Conservation (phyloP, 352 stramenopile species). For the Globisporangium nunn region DNA sequence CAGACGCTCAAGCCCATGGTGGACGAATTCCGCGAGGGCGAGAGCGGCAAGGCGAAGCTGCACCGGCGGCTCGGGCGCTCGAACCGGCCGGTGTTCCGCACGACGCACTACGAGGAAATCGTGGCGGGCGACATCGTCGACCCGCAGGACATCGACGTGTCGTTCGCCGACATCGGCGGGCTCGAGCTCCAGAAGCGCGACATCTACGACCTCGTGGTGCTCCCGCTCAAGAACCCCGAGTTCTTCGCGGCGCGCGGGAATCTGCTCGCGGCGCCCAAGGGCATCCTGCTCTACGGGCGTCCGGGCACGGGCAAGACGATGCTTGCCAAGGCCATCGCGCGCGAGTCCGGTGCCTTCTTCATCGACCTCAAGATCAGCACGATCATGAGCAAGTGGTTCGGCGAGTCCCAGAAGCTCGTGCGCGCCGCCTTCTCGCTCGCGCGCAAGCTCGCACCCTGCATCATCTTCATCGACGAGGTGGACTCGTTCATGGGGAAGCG, state of each 20-base stretch:
- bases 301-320: constrained; percentile 89
- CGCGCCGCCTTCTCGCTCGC: constrained; percentile 91
- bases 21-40: constrained; percentile 64
- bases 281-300: constrained; percentile 79
- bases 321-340: constrained; percentile 93
- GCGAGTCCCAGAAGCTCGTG: constrained; percentile 92
- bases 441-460: constrained; percentile 91
- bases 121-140: constrained; percentile 94
- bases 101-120: constrained; percentile 85
- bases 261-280: constrained; percentile 82
- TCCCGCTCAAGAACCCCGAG: constrained; percentile 88
- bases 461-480: constrained; percentile 99
- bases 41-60: constrained; percentile 61
- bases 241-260: constrained; percentile 87
- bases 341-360: constrained; percentile 88
- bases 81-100: constrained; percentile 59
- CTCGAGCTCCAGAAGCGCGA: constrained; percentile 95
- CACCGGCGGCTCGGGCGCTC: constrained; percentile 64
- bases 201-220: constrained; percentile 94
- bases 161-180: constrained; percentile 94
- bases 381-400: constrained; percentile 90
- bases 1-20: constrained; percentile 79
- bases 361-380: constrained; percentile 88
- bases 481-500: constrained; percentile 90
- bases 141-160: constrained; percentile 86